phyloP scores from a whole-genome alignment of 2,329 filamentous ascomycete species.

The Aureobasidium sp. region DNA sequence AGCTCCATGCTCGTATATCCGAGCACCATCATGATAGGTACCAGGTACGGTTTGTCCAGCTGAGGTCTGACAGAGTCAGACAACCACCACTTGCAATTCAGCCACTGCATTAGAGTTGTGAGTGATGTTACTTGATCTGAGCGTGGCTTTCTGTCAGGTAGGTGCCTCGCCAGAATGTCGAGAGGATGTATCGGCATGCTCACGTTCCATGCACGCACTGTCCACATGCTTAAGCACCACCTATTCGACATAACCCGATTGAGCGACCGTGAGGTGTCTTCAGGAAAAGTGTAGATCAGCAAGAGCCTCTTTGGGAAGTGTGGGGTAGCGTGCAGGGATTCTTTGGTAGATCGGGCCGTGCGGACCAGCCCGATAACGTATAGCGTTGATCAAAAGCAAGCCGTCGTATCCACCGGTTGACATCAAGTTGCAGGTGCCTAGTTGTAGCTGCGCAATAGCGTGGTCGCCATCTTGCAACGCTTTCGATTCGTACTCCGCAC shows the following conservation, averaged over 20 bases:
- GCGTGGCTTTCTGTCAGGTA: neutral
- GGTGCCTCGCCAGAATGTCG: neutral
- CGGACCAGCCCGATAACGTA: neutral
- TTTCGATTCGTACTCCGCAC: neutral
- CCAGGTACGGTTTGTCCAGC: too few species aligned
- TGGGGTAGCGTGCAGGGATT: neutral
- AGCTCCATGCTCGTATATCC: neutral
- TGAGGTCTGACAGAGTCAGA: too few species aligned
- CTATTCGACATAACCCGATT: neutral
- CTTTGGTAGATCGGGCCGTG: slow-evolving; percentile 2
- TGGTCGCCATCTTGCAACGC: neutral
- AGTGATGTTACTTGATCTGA: neutral
- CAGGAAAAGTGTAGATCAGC: neutral
- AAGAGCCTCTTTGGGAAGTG: neutral
- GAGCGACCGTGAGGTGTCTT: neutral
- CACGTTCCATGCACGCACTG: neutral
- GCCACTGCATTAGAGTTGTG: neutral
- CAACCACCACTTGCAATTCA: neutral
- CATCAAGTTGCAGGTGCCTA: neutral
- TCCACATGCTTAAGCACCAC: neutral
- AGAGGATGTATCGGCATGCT: neutral
- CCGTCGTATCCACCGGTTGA: neutral
- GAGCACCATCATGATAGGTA: neutral
- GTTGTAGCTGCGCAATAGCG: neutral
- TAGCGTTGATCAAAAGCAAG: slow-evolving; percentile 3